Evolutionary conservation across 371 early-diverging fungal species (phyloP), one percentile per base, ranked within the genome.

Genomic region (Syncephalastrum sp.): DNA sequence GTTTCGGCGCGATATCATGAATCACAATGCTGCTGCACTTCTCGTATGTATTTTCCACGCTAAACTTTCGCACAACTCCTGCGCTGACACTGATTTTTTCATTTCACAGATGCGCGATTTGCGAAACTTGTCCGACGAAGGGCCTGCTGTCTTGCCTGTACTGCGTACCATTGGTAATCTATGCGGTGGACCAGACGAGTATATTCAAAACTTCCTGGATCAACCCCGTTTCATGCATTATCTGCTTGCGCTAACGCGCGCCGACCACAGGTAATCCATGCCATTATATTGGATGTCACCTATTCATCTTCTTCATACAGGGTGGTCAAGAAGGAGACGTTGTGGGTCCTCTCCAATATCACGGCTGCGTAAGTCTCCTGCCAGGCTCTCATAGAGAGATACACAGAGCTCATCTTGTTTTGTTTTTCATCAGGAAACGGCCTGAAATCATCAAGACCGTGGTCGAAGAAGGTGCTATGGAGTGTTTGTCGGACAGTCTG

Each of bases 331-430:
- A 91, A 89, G 55, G 91, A 91, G 63, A 75, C 84, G 3, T 74
- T 90, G 29, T 89, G 90, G 89, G 79, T 88, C 4, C 62, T 91
- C 50, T 86, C 87, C 12, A 88, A 87, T 57, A 76, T 90, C 41
- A 89, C 91, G 0, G 85, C 90, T 12, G 75, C 74, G 71, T 82
- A 74, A 63, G 62, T 69, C 21, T 5, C 5, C 13, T 15, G 47
- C 10, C 7, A 46, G 15, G 5, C n/a, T 46, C 14, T 46, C 47
- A 46, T 46, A 46, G 38, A 33, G 38, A 33, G 38, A 29, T 0
- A 29, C 29, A 10, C 38, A 2, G 38, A 10, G 10, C 38, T 33
- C 38, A 16, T 38, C 19, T 17, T 43, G 19, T 51, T 7, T 59
- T 61, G 56, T 21, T 50, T 53, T 49, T 29, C 62, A 57, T 45